phyloP scores from a whole-genome alignment of 2,329 filamentous ascomycete species.

The Zelopaecilomyces penicillatus region DNA sequence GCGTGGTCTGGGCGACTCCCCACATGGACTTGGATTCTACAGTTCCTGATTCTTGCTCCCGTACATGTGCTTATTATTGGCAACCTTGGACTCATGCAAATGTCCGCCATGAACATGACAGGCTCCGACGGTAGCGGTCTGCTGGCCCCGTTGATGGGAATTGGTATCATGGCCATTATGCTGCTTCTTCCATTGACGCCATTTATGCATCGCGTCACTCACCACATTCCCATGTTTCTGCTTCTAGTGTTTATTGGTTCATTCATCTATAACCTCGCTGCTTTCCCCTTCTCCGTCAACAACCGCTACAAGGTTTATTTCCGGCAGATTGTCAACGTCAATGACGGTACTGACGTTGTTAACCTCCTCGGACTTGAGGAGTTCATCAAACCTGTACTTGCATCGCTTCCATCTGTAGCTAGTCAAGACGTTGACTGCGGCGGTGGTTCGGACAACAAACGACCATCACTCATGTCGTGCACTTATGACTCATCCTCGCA shows the following conservation, averaged over 20 bases:
- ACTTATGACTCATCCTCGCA: constrained; percentile 56
- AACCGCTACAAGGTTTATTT: constrained; percentile 84
- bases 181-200: constrained; percentile 70
- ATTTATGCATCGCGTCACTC: constrained; percentile 78
- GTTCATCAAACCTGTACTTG: constrained; percentile 59
- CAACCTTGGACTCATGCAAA: constrained; percentile 66
- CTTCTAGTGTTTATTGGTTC: constrained; percentile 66
- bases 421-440: constrained; percentile 52
- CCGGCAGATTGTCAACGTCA: constrained; percentile 70
- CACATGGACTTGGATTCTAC: constrained; percentile 78
- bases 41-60: constrained; percentile 73
- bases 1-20: constrained; percentile 74
- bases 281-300: constrained; percentile 78
- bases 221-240: constrained; percentile 72
- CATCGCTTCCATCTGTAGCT: constrained; percentile 60
- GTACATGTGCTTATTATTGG: constrained; percentile 69
- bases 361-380: constrained; percentile 59
- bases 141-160: constrained; percentile 61
- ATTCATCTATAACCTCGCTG: constrained; percentile 74
- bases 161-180: constrained; percentile 60
- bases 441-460: constrained; percentile 23
- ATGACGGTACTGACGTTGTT: constrained; percentile 60
- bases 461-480: constrained; percentile 50
- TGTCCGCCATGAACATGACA: constrained; percentile 68
- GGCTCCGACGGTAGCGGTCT: constrained; percentile 72